Conservation (phyloP, 78 protist species). For the slime mould (Dictyostelium discoideum) region dicty_2.7 NC_007090.3:4522001-4522500, state of each 20-base stretch:
- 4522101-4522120: not conserved
- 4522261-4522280: not conserved
- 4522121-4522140: not conserved
- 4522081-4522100: not conserved
- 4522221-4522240: not conserved
- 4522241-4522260: not conserved
- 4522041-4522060: not conserved
- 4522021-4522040: not conserved
- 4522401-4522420: not conserved
- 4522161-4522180: not conserved
- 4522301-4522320: not conserved
- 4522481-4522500: not conserved
- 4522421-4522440: not conserved
- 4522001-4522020: not conserved
- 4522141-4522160: not conserved
- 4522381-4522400: not conserved
- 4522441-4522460: not conserved
- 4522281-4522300: not conserved
- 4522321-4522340: not conserved
- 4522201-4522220: not conserved
- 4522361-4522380: not conserved
- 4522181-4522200: not conserved
- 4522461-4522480: not conserved
- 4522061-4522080: not conserved
- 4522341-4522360: not conserved